Evolutionary conservation across 495 filamentous ascomycete species (phyloP).

Genomic region (Neurospora hispaniola): DNA sequence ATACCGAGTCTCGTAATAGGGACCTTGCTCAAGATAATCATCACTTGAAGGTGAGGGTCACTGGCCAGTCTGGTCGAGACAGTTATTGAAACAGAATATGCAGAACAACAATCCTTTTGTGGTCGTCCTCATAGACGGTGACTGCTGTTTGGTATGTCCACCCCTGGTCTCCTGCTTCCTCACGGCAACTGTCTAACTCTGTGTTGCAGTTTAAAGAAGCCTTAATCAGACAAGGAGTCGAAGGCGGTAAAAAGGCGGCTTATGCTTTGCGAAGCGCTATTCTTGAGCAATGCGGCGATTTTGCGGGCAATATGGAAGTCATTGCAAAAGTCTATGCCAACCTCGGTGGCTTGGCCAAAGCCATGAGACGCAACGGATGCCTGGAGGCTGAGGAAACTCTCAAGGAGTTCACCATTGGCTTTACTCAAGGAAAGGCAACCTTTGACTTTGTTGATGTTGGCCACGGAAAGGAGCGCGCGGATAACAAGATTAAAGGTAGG

Average conservation of each 20-base stretch:
- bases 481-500: constrained; percentile 65
- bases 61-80: constrained; percentile 1
- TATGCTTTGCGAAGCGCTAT: constrained; percentile 47
- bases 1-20: not conserved
- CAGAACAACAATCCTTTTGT: constrained; percentile 70
- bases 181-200: not conserved
- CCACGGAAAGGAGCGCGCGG: constrained; percentile 53
- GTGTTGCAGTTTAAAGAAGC: constrained; percentile 51
- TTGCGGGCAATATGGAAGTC: constrained; percentile 44
- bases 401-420: constrained; percentile 63
- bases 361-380: constrained; percentile 48
- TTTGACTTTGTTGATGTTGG: constrained; percentile 75
- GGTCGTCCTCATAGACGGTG: constrained; percentile 65
- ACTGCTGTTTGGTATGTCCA: constrained; percentile 54
- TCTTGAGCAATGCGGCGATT: constrained; percentile 33
- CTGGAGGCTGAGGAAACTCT: constrained; percentile 41
- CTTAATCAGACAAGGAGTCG: constrained; percentile 50
- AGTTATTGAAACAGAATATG: constrained; percentile 11
- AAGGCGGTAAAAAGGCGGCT: constrained; percentile 64
- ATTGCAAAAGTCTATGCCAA: constrained; percentile 62
- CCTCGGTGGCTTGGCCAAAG: constrained; percentile 50
- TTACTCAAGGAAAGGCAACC: constrained; percentile 57
- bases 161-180: not conserved
- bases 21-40: constrained; percentile 18
- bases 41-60: constrained; percentile 26